Conservation (phyloP, 208 protist genomes). For the Borovskyia barvae region DNA sequence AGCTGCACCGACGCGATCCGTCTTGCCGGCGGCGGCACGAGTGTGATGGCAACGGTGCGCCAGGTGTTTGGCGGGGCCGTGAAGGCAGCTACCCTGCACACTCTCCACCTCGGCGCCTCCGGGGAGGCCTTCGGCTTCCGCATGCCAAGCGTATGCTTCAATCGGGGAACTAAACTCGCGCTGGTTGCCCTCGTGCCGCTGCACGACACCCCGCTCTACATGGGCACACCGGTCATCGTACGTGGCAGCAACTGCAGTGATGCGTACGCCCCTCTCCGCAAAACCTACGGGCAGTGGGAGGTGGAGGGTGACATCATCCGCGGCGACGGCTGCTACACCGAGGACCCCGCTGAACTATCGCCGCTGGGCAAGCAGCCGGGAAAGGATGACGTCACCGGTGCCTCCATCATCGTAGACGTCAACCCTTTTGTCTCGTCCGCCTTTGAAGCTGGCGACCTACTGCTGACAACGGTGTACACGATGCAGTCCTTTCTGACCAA, state of each 20-base stretch:
- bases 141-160: slow-evolving; percentile 74
- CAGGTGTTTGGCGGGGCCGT: slow-evolving; percentile 86
- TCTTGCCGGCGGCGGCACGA: slow-evolving; percentile 67
- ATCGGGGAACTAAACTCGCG: slow-evolving; percentile 78
- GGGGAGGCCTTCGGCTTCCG: slow-evolving; percentile 70
- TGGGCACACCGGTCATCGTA: slow-evolving; percentile 74
- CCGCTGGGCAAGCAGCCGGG: slow-evolving; percentile 65
- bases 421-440: slow-evolving; percentile 68
- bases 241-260: slow-evolving; percentile 72
- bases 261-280: slow-evolving; percentile 53
- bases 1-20: slow-evolving; percentile 62
- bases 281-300: slow-evolving; percentile 85
- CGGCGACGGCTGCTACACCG: slow-evolving; percentile 81
- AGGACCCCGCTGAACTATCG: slow-evolving; percentile 59
- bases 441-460: slow-evolving; percentile 72
- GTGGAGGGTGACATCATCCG: slow-evolving; percentile 66
- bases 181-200: slow-evolving; percentile 74
- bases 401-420: slow-evolving; percentile 59
- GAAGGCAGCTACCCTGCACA: slow-evolving; percentile 47
- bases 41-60: slow-evolving; percentile 76
- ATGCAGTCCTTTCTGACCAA: slow-evolving; percentile 84
- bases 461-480: slow-evolving; percentile 84
- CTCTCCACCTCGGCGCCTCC: slow-evolving; percentile 66
- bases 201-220: slow-evolving; percentile 77
- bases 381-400: slow-evolving; percentile 55